Base-by-base conservation (phyloP, 2,329 filamentous ascomycete genomes). In the Cladosporium sp. region DNA sequence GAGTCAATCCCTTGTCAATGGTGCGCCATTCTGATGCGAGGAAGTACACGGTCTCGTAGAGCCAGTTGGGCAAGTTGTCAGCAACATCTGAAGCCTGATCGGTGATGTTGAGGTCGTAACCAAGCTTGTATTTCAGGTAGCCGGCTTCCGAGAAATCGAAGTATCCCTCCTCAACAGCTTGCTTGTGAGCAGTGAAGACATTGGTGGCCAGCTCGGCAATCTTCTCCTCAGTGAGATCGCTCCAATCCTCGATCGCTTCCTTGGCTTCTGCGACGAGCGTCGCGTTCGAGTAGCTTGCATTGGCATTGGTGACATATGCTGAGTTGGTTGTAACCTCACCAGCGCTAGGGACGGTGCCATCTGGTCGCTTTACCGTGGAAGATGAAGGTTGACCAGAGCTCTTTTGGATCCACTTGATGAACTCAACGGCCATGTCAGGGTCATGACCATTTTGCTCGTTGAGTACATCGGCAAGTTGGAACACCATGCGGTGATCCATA, bases 131-230 rank as follows among this genome's bases (percentile, higher is more conserved):
- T 17, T 80, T 79, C 57, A 88, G 73, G 63, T 85, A 89, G 1
- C 78, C 82, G 20, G 84, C 83, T 64, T 88, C 86, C 12, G 84
- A 87, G 79, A 83, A 89, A 54, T 82, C 75, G 66, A 88, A 86
- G 17, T 85, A 79, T 2, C 82, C 82, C 5, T 78, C 71, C 2
- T 80, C 78, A 1, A 84, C 74, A 2, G 79, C 79, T 22, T 77
- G 70, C 60, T 83, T 84, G 67, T 85, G 82, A 1, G 81, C 81
- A 17, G 74, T 67, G 69, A 77, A 85, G 19, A 81, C 70, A 61
- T 81, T 81, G 6, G 69, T 70, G 11, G 72, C 71, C 40, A 78
- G 69, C 1, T 67, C 63, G 1, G 61, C 68, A 17, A 74, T 69
- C 7, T 66, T 59, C 8, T 45, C 37, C 5, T 57, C 42, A 12